phyloP scores from a whole-genome alignment of 1,284 basidiomycete genomes.

The Puccinia hordei region DNA sequence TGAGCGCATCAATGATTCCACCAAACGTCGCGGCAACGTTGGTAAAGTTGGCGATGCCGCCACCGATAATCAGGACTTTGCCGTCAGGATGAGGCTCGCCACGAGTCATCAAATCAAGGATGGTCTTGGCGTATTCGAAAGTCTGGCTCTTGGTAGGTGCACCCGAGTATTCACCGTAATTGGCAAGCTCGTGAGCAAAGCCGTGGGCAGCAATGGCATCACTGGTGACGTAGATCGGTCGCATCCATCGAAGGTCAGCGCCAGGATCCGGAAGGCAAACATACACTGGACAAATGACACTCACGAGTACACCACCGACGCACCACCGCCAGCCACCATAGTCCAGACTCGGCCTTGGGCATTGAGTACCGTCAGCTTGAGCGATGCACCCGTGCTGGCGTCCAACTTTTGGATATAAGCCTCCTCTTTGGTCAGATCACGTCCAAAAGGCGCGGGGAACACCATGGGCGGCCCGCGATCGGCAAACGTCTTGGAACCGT shows the following conservation, averaged over 20 bases:
- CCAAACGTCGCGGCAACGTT: slow-evolving; percentile 99
- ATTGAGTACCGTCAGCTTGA: slow-evolving; percentile 97
- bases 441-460: slow-evolving; percentile 88
- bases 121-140: slow-evolving; percentile 99
- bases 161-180: slow-evolving; percentile 99
- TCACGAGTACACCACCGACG: slow-evolving; percentile 73
- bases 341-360: slow-evolving; percentile 95
- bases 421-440: slow-evolving; percentile 96
- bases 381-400: slow-evolving; percentile 91
- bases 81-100: slow-evolving; percentile 78
- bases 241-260: background rate
- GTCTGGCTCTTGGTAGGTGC: slow-evolving; percentile 98
- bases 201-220: slow-evolving; percentile 97
- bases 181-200: slow-evolving; percentile 94
- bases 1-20: slow-evolving; percentile 95
- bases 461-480: slow-evolving; percentile 97
- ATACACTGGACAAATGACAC: slow-evolving; percentile 42
- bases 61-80: slow-evolving; percentile 99
- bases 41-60: slow-evolving; percentile 99
- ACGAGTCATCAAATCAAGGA: slow-evolving; percentile 94
- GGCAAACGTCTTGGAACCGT: slow-evolving; percentile 68
- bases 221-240: slow-evolving; percentile 62
- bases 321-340: slow-evolving; percentile 89
- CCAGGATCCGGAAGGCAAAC: too few relatives aligned
- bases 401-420: slow-evolving; percentile 99